Conservation (phyloP, 2,329 filamentous ascomycete species). For the Pezicula neosporulosa region DNA sequence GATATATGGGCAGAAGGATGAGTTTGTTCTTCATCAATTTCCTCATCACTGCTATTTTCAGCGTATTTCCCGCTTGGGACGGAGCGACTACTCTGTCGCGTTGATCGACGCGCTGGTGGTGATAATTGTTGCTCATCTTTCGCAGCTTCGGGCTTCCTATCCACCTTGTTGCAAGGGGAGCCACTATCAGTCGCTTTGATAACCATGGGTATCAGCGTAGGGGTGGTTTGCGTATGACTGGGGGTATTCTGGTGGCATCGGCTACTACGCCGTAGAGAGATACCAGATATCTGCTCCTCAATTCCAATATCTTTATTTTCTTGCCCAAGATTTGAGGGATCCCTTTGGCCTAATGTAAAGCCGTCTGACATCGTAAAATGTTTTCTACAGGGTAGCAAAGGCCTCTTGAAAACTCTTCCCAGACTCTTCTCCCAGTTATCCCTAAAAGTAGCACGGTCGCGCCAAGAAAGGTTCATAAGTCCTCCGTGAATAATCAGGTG, state of each 20-base stretch:
- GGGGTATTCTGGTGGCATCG: too few species aligned
- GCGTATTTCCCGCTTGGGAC: not conserved
- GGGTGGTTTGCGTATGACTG: too few species aligned
- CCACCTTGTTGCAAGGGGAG: too few species aligned
- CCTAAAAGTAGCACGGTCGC: conserved; percentile 75
- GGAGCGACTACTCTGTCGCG: conserved; percentile 3
- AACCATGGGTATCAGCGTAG: too few species aligned
- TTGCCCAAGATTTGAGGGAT: not conserved
- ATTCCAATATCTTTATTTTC: not conserved
- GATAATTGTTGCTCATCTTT: not conserved
- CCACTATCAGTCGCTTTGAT: not conserved
- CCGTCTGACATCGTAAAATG: not conserved
- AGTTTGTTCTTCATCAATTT: not conserved
- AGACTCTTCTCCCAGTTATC: conserved; percentile 74
- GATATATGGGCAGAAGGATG: not conserved
- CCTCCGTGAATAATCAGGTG: conserved; percentile 65
- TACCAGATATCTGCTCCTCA: too few species aligned
- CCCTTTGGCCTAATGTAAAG: not conserved
- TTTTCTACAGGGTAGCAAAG: conserved; percentile 28
- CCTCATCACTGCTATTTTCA: not conserved
- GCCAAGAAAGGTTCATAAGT: conserved; percentile 78
- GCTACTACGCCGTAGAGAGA: too few species aligned
- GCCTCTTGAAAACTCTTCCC: conserved; percentile 60
- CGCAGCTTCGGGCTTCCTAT: not conserved
- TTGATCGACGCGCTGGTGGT: conserved; percentile 12